Evolutionary conservation across 352 stramenopile genomes (phyloP), one percentile per base, ranked within the genome.

Genomic region (Globisporangium viniferum): DNA sequence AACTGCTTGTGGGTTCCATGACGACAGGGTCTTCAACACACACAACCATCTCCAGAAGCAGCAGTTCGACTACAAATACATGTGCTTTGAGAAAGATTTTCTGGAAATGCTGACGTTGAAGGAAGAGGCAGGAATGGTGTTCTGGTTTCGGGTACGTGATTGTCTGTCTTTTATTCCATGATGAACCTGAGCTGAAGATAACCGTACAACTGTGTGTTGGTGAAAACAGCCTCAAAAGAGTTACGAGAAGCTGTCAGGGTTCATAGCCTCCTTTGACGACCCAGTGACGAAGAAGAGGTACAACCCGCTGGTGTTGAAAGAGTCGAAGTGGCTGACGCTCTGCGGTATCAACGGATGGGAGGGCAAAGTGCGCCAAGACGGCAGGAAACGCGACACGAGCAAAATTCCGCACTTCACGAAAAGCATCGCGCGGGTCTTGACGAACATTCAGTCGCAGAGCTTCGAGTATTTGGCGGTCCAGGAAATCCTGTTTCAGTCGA

Each of bases 81-180:
- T 93, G 82, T 78, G 75, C 69, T 91, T 91, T 46, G 82, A 90
- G 41, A 74, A 82, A 60, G 82, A 90, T 44, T 93, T 93, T 62
- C 71, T 91, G 12, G 81, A 93, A 72, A 82, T 93, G 66, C 65
- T 93, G 54, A 89, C 80, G 12, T 72, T 91, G 2, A 91, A 91
- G 59, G 84, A 93, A 67, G 84, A 93, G 60, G 77, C 80, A 56
- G 79, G 79, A 0, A 75, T 89, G 71, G 72, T 93, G 12, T 90
- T 89, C 59, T 93, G 84, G 84, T 93, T 93, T 57, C 79, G 80
- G 39, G 84, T 92, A 70, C 9, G 78, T 75, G 31, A 8, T 33
- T 22, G 9, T 33, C 2, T 44, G 33, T 55, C 33, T n/a, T 39
- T 0, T 10, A 15, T 14, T 15, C 36, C 10, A 15, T 44, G 9